These are phyloP conservation scores for Austroboletus olivaceoglutinosus DNA, from an alignment of 1,284 basidiomycete genomes.

Conservation along the genomic window DNA sequence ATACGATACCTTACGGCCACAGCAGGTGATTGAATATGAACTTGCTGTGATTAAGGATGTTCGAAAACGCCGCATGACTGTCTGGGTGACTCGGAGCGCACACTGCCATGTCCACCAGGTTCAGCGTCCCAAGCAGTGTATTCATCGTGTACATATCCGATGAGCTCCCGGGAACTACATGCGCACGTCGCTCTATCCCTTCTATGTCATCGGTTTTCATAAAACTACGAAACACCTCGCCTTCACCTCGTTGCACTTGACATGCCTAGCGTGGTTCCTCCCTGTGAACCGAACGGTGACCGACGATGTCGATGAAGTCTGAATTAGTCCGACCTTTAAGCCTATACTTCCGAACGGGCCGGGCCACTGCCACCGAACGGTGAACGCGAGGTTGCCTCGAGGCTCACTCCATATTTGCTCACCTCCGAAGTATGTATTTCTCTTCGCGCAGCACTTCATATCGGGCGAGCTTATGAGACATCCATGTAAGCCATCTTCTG, in stretches of 20 bases:
- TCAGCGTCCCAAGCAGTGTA: background rate
- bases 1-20: background rate
- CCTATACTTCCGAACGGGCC: background rate
- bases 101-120: background rate
- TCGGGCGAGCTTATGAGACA: background rate
- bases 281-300: slow-evolving; percentile 4
- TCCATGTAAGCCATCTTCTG: slow-evolving; percentile 2
- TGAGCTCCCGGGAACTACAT: background rate
- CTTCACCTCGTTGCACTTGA: slow-evolving; percentile 18
- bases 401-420: slow-evolving; percentile 12
- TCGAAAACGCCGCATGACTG: background rate
- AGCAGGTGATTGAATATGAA: too few relatives aligned
- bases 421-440: background rate
- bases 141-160: background rate
- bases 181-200: background rate
- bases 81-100: background rate
- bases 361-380: slow-evolving; percentile 23
- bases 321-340: background rate
- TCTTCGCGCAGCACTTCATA: background rate
- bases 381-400: slow-evolving; percentile 26
- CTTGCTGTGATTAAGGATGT: background rate
- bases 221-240: slow-evolving; percentile 13
- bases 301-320: slow-evolving; percentile 13
- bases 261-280: slow-evolving; percentile 13
- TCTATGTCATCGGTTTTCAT: slow-evolving; percentile 1